phyloP scores from a whole-genome alignment of 2,329 filamentous ascomycete species.

The Penicillium rolfsii region DNA sequence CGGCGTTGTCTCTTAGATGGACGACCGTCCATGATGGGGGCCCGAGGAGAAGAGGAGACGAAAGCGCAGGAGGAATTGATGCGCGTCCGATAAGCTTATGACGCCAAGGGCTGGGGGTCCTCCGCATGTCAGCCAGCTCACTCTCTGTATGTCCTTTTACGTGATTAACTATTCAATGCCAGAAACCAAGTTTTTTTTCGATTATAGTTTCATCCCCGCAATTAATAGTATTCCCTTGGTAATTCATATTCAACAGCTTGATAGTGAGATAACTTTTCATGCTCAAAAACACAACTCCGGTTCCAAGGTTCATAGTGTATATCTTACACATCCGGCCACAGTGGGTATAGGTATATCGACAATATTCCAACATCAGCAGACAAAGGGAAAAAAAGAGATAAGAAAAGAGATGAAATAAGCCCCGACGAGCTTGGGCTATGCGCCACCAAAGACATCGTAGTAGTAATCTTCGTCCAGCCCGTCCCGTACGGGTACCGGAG shows the following conservation, averaged over 20 bases:
- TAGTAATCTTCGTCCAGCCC: conserved; percentile 92
- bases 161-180: not conserved
- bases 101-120: conserved; percentile 15
- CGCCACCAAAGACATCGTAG: conserved; percentile 70
- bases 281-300: not conserved
- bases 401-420: not conserved
- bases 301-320: conserved; percentile 6
- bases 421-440: conserved; percentile 16
- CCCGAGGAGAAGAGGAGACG: conserved; percentile 1
- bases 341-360: conserved; percentile 9
- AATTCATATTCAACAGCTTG: not conserved
- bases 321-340: conserved; percentile 12
- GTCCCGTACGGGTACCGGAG: conserved; percentile 77
- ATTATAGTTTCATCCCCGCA: not conserved
- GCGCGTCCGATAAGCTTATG: conserved; percentile 26
- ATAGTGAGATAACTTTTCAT: not conserved
- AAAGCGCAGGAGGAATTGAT: conserved; percentile 16
- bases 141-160: too few relatives aligned
- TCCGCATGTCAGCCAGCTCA: not conserved
- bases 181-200: not conserved
- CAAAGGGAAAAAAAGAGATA: conserved; percentile 5
- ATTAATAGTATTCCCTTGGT: not conserved
- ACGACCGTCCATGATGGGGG: conserved; percentile 40
- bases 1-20: conserved; percentile 44
- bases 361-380: conserved; percentile 8